Base-by-base conservation (phyloP, 164 flowering plant species). In the Tetracentron sinense region DNA sequence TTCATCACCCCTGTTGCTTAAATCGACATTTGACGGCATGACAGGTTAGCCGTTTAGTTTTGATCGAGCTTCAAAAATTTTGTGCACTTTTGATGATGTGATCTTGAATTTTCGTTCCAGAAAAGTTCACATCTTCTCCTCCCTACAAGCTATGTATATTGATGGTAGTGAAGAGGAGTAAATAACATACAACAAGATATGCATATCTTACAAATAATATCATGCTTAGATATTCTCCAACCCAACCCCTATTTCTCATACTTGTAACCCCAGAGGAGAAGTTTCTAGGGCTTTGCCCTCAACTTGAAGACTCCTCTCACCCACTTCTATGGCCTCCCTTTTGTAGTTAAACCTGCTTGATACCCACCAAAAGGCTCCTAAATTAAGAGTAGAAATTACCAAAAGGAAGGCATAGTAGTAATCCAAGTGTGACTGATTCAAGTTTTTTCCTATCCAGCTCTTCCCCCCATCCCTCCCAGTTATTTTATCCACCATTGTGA, bases 391-490 rank as follows among this genome's bases (percentile, higher is more conserved):
- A 7, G 88, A 76, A 3, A 92, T 67, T 7, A 80, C 73, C 68
- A 82, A 33, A 33, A 92, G 76, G 62, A 91, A 85, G 23, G 83
- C 86, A 67, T 89, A 92, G 33, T 83, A 92, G 60, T 83, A 84
- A 55, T 92, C 97, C 76, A 92, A 78, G 62, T 82, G 93, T 67
- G 84, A 82, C 59, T 83, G 79, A 68, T 92, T 92, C 81, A 92
- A 63, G 64, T 92, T 86, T 27, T 87, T 72, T 27, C 87, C 91
- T 25, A 91, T 88, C 97, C 97, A 91, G 31, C 93, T 82, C 72
- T 80, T 84, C 50, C 68, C 60, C 6, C 79, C 84, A 42, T 60
- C 64, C 15, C 70, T 80, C 7, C 85, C 74, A 1, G 90, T 84
- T 4, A 87, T 61, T 29, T 81, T 79, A 63, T 85, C 91, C 52